Base-by-base conservation (phyloP, 371 early-diverging fungal genomes). In the Apophysomyces ossiformis region DNA sequence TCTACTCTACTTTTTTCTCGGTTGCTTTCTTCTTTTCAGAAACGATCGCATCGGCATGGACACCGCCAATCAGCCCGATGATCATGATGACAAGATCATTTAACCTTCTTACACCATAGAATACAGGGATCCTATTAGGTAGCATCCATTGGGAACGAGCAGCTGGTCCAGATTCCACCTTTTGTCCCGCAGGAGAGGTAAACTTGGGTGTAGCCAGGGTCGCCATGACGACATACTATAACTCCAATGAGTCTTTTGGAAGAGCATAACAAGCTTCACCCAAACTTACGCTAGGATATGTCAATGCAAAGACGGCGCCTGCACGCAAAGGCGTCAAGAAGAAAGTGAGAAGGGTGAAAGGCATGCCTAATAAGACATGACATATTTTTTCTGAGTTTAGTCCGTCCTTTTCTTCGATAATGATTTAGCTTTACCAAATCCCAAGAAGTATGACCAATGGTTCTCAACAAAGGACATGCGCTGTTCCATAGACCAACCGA, bases 371-470 rank as follows among this genome's bases (percentile, higher is more conserved):
- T 13, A n/a, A 32, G 12, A 60, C 5, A 21, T 26, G 32, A 3
- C 32, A 26, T 26, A 2, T 26, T 26, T 26, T 26, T 26, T 2
- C 0, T 1, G 2, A 2, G 1, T 26, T 26, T 26, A 26, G 32
- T 26, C 11, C 16, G 37, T 1, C 4, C 37, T 43, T 12, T 47
- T 18, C 8, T 38, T 65, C 60, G 18, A 12, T 16, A 18, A 57
- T 18, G 7, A 7, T 9, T 4, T 37, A 6, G 35, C 43, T 59
- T 69, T 78, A 79, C 84, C 83, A 60, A 85, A 85, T 18, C 85
- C 85, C 21, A 82, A 65, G 65, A 85, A 85, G 65, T 72, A 85
- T 16, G 86, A 73, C 86, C 85, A 85, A 37, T 81, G 84, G 21
- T 71, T 67, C 50, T 85, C 85, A 64, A 83, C 75, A 64, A 73